Percentiles rank a stretch among this genome's conserved stretches.
These are phyloP conservation scores for Conticribra guillardii DNA, from an alignment of 108 stramenopile genomes.

Conservation along the genomic window DNA sequence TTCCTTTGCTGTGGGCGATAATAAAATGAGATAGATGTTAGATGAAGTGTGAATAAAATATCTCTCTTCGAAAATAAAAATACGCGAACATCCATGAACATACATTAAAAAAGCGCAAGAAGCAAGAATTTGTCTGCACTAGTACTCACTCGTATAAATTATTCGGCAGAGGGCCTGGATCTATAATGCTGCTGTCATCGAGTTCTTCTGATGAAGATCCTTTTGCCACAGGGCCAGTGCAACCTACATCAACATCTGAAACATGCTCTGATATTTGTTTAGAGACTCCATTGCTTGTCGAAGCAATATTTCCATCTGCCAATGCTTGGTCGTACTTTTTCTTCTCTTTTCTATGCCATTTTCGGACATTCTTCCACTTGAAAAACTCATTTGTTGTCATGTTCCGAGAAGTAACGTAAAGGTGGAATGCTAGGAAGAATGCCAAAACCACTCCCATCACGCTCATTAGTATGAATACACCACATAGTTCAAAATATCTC, in stretches of 20 bases:
- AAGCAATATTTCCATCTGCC: slow-evolving; percentile 33
- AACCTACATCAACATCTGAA: slow-evolving; percentile 69
- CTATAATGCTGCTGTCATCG: slow-evolving; percentile 38
- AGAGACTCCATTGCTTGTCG: background rate
- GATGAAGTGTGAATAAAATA: background rate
- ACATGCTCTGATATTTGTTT: slow-evolving; percentile 2
- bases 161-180: slow-evolving; percentile 82
- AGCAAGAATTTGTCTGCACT: background rate
- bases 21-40: slow-evolving; percentile 1
- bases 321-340: slow-evolving; percentile 63
- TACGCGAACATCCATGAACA: too few relatives aligned
- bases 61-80: too few relatives aligned
- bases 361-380: slow-evolving; percentile 77
- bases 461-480: slow-evolving; percentile 37
- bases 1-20: slow-evolving; percentile 38
- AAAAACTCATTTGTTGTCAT: slow-evolving; percentile 90
- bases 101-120: background rate
- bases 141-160: slow-evolving; percentile 62
- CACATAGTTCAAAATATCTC: slow-evolving; percentile 22
- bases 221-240: slow-evolving; percentile 44
- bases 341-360: slow-evolving; percentile 70
- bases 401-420: slow-evolving; percentile 43
- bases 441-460: slow-evolving; percentile 31
- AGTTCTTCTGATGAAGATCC: slow-evolving; percentile 1
- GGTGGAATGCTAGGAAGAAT: slow-evolving; percentile 30